Evolutionary conservation across 1,284 basidiomycete species (phyloP), one percentile per base, ranked within the genome.

Genomic region (Ceratobasidium sp.): DNA sequence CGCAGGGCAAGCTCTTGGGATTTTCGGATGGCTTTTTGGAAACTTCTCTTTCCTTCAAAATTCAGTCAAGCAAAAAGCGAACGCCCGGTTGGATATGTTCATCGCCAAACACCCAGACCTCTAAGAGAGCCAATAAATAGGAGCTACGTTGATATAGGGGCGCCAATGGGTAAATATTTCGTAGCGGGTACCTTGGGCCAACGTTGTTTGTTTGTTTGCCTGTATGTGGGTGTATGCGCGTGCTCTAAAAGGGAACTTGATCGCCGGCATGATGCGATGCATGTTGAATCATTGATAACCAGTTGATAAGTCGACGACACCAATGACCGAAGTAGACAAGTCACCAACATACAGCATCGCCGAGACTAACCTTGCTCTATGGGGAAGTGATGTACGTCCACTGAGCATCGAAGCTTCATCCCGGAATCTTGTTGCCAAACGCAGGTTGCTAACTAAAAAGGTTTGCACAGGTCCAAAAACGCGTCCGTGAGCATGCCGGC

Each of bases 361-460:
- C 80, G 89, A 90, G 80, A 88, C 88, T 1, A 91, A 91, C 81
- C 90, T 90, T 71, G 88, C 88, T 12, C 85, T 92, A 46, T 85
- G 91, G 14, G 90, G 90, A 54, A 90, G 89, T 48, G 89, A 91
- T 82, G 90, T 90, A 83, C 81, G 88, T 81, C 57, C 38, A 44
- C 44, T 46, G 38, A 3, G 23, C n/a, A 38, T 16, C 1, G 38
- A n/a, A 23, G 23, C 62, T 65, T 5, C 57, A 38, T 38, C 41
- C 30, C 27, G 41, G 30, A 55, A n/a, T 46, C 38, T 46, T 14
- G 38, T 38, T 38, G 38, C 38, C 38, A 3, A 14, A 50, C 8
- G 59, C 41, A 48, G 41, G 27, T 41, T 50, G 46, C 16, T 44
- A 6, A 64, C 59, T 23, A 35, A 67, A 18, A 7, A 44, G 52